These are phyloP conservation scores for Aureobasidium musti DNA, from an alignment of 2,329 filamentous ascomycete species.

Conservation along the genomic window DNA sequence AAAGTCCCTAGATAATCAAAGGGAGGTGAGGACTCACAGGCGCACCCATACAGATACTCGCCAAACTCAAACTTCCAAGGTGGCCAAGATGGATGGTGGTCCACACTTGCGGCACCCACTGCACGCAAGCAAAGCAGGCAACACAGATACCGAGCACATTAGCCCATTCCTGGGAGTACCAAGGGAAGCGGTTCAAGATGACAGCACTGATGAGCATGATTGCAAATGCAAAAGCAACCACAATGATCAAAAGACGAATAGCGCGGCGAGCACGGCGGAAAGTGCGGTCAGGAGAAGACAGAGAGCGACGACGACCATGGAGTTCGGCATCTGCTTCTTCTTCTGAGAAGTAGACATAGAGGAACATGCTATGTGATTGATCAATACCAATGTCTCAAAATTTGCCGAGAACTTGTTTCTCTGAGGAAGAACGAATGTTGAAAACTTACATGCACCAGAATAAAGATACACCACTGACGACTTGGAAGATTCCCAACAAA, in stretches of 20 bases:
- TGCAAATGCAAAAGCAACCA: slow-evolving; percentile 70
- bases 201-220: slow-evolving; percentile 64
- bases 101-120: slow-evolving; percentile 90
- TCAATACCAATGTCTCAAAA: background rate
- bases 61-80: slow-evolving; percentile 85
- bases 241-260: slow-evolving; percentile 60
- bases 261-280: slow-evolving; percentile 37
- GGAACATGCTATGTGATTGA: slow-evolving; percentile 63
- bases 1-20: no score
- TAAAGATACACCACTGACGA: slow-evolving; percentile 84
- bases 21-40: slow-evolving; percentile 62
- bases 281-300: slow-evolving; percentile 37
- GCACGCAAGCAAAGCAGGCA: slow-evolving; percentile 73
- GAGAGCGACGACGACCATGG: slow-evolving; percentile 35
- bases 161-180: slow-evolving; percentile 71
- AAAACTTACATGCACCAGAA: slow-evolving; percentile 77
- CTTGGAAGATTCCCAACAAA: slow-evolving; percentile 81
- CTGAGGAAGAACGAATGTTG: no score
- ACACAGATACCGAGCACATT: slow-evolving; percentile 77
- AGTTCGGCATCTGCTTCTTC: slow-evolving; percentile 38
- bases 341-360: slow-evolving; percentile 65
- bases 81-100: slow-evolving; percentile 83
- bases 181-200: slow-evolving; percentile 64
- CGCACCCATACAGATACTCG: slow-evolving; percentile 96
- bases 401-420: no score